Evolutionary conservation across 2,329 filamentous ascomycete genomes (phyloP), one percentile per base, ranked within the genome.

Genomic region (Aspergillus clavatus): DNA sequence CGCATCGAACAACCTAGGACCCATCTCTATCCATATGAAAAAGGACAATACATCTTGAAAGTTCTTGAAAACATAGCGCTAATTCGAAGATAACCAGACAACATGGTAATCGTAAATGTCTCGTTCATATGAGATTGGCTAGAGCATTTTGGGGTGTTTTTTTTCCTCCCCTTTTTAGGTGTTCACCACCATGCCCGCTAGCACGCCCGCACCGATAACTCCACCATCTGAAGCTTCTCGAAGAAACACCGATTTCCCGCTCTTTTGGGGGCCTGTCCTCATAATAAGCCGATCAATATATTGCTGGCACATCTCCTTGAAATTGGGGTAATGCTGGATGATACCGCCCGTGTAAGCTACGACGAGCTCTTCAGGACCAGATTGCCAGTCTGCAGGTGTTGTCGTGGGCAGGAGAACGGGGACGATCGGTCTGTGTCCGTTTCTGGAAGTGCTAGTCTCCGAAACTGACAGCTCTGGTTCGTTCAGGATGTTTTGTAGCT

Each of bases 291-390:
- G 66, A 48, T 88, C 81, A 40, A 90, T 74, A 59, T 86, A 86
- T 11, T 68, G 58, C 63, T 89, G 85, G 52, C 84, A 88, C 56
- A 85, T 83, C 36, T 72, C 68, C 33, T 87, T 72, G 65, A 87
- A 89, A 55, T 86, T 78, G 38, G 87, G 86, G 57, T 89, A 89
- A 57, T 87, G 81, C n/a, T 82, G 79, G 47, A 90, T 90, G 58
- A 86, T 89, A 5, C 86, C 84, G 24, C 87, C 87, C 0, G 87
- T 89, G 60, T 88, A 90, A 1, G 86, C 87, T 18, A 90, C 84
- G 1, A 87, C 82, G 23, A 91, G 65, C 55, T 87, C 83, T 49
- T 81, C 75, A 1, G 69, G 65, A 6, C 68, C 69, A 4, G 68
- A 70, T 39, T 68, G 63, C 69, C 69, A 71, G 48, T 68, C 67